Conservation (phyloP, 2,329 filamentous ascomycete species). For the Malbranchea zuffiana region DNA sequence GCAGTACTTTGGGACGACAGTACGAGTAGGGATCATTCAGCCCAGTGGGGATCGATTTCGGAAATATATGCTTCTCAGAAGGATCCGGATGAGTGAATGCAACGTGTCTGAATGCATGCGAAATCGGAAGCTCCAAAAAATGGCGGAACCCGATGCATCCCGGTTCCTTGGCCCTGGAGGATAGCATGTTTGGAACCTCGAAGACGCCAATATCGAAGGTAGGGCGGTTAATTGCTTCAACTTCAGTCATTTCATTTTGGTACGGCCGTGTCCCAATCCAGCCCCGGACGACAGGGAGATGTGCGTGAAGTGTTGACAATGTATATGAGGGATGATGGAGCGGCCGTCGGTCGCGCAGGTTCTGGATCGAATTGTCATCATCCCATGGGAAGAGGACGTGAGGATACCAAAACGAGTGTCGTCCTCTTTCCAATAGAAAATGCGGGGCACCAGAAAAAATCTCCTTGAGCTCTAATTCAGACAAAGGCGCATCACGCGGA, state of each 20-base stretch:
- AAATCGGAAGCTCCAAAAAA: constrained; percentile 38
- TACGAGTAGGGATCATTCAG: constrained; percentile 26
- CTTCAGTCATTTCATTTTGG: constrained; percentile 3
- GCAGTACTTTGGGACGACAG: constrained; percentile 25
- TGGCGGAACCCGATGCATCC: constrained; percentile 39
- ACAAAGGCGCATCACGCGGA: constrained; percentile 9
- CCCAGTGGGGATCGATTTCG: constrained; percentile 17
- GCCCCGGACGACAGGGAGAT: constrained; percentile 33
- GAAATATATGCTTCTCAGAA: constrained; percentile 9
- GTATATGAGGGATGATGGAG: constrained; percentile 34
- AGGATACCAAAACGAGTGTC: constrained; percentile 31
- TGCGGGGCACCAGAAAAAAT: constrained; percentile 36
- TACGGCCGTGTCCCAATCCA: constrained; percentile 21
- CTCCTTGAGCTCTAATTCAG: constrained; percentile 29
- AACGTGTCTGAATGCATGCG: constrained; percentile 13
- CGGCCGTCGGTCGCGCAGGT: constrained; percentile 31
- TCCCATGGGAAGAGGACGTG: constrained; percentile 38
- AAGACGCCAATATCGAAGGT: constrained; percentile 37
- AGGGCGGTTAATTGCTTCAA: constrained; percentile 24
- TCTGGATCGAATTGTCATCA: constrained; percentile 30
- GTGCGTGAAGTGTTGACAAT: constrained; percentile 34
- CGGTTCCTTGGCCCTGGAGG: constrained; percentile 34
- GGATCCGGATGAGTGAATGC: neutral
- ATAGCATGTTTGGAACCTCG: constrained; percentile 41
- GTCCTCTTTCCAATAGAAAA: constrained; percentile 36